These are phyloP conservation scores for Mycena indigotica DNA, from an alignment of 768 basidiomycete genomes.

Conservation along the genomic window DNA sequence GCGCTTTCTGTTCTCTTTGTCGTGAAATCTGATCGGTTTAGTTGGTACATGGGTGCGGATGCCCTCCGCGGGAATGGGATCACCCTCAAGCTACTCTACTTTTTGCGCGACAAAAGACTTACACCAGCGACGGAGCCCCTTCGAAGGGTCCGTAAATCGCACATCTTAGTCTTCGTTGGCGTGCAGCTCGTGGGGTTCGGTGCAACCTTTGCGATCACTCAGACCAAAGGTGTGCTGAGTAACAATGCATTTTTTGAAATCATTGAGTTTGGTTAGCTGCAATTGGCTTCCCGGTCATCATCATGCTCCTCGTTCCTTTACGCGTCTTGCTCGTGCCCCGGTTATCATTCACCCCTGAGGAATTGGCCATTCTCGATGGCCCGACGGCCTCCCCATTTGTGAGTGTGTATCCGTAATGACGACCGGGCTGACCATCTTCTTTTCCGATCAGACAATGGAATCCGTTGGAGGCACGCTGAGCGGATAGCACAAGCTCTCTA, in stretches of 20 bases:
- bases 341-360: constrained; percentile 74
- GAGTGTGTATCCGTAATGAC: too few relatives aligned
- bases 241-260: background rate
- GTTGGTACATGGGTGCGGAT: constrained; percentile 92
- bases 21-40: constrained; percentile 25
- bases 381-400: constrained; percentile 88
- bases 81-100: constrained; percentile 76
- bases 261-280: constrained; percentile 54
- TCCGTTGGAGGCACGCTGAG: constrained; percentile 33
- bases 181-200: constrained; percentile 85
- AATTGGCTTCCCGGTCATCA: constrained; percentile 89
- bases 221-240: constrained; percentile 69
- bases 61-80: constrained; percentile 83
- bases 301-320: constrained; percentile 79
- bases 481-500: constrained; percentile 5
- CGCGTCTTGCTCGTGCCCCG: constrained; percentile 71
- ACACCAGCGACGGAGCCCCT: constrained; percentile 72
- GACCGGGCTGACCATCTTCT: background rate
- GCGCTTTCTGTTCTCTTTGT: constrained; percentile 16
- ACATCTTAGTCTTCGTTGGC: constrained; percentile 69
- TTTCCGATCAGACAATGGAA: constrained; percentile 34
- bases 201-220: constrained; percentile 86
- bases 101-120: constrained; percentile 70
- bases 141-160: constrained; percentile 68
- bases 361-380: constrained; percentile 84